Percentiles rank a stretch among this genome's conserved stretches.
These are phyloP conservation scores for Aegilops longissima DNA, from an alignment of 176 grass and related monocot species.

Conservation along the genomic window DNA sequence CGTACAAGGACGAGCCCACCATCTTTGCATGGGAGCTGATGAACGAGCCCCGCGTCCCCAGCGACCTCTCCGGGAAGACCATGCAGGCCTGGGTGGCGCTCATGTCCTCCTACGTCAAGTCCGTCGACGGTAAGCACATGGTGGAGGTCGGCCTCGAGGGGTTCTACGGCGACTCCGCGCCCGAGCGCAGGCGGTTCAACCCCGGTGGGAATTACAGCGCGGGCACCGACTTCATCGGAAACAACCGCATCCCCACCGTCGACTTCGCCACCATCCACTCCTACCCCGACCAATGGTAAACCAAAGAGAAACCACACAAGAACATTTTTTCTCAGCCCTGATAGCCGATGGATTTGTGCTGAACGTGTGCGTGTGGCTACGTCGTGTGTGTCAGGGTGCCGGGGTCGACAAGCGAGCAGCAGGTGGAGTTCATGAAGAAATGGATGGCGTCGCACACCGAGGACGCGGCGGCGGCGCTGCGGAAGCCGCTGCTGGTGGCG, in stretches of 20 bases:
- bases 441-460: background rate
- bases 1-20: conserved; percentile 79
- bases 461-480: background rate
- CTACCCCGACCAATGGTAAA: background rate
- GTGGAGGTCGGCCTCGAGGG: conserved; percentile 79
- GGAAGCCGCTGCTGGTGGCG: background rate
- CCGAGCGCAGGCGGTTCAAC: conserved; percentile 49
- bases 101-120: conserved; percentile 75
- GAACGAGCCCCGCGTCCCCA: conserved; percentile 74
- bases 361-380: too few species aligned
- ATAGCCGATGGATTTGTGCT: too few species aligned
- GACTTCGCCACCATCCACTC: conserved; percentile 50
- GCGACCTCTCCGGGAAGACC: conserved; percentile 63
- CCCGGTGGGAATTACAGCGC: conserved; percentile 36
- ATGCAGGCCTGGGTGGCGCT: conserved; percentile 57
- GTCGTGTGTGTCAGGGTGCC: background rate
- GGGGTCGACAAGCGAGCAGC: background rate
- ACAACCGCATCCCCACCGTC: conserved; percentile 54
- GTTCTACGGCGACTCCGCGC: conserved; percentile 64
- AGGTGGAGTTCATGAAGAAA: background rate
- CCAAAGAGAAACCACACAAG: too few species aligned
- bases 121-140: conserved; percentile 76
- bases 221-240: conserved; percentile 86
- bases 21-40: conserved; percentile 94
- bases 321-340: too few species aligned